Conservation (phyloP, 2,329 filamentous ascomycete species). For the Sarocladium oryzae region DNA sequence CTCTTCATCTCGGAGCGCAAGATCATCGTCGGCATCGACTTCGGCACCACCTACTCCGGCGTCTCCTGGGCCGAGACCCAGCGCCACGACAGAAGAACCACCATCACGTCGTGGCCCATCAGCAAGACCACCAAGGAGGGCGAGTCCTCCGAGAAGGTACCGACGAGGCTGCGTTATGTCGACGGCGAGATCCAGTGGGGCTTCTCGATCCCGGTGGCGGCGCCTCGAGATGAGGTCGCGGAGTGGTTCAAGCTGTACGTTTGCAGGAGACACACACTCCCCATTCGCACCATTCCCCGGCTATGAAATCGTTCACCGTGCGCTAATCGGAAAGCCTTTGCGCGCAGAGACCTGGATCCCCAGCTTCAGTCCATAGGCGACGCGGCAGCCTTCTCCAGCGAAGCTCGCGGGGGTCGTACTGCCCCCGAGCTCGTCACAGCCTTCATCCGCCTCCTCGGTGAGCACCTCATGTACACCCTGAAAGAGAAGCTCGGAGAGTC, state of each 20-base stretch:
- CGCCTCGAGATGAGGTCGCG: slow-evolving; percentile 29
- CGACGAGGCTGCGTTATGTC: slow-evolving; percentile 36
- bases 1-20: slow-evolving; percentile 26
- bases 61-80: slow-evolving; percentile 41
- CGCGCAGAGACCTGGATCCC: slow-evolving; percentile 28
- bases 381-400: background rate
- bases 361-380: slow-evolving; percentile 27
- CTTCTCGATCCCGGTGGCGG: slow-evolving; percentile 33
- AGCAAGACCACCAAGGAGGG: slow-evolving; percentile 27
- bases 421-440: slow-evolving; percentile 38
- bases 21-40: slow-evolving; percentile 45
- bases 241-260: slow-evolving; percentile 46
- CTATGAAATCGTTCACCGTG: background rate
- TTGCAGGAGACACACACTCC: too few relatives aligned
- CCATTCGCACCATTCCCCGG: background rate
- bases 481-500: slow-evolving; percentile 33
- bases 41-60: slow-evolving; percentile 48
- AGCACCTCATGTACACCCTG: slow-evolving; percentile 38
- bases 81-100: slow-evolving; percentile 26
- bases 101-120: slow-evolving; percentile 37
- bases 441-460: slow-evolving; percentile 37
- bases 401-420: slow-evolving; percentile 22
- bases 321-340: too few relatives aligned
- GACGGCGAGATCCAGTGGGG: slow-evolving; percentile 36
- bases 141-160: slow-evolving; percentile 38